Percentiles rank a stretch among this genome's conserved stretches.
These are phyloP conservation scores for Fusarium odoratissimum DNA, from an alignment of 2,329 filamentous ascomycete genomes.

Conservation along the genomic window DNA sequence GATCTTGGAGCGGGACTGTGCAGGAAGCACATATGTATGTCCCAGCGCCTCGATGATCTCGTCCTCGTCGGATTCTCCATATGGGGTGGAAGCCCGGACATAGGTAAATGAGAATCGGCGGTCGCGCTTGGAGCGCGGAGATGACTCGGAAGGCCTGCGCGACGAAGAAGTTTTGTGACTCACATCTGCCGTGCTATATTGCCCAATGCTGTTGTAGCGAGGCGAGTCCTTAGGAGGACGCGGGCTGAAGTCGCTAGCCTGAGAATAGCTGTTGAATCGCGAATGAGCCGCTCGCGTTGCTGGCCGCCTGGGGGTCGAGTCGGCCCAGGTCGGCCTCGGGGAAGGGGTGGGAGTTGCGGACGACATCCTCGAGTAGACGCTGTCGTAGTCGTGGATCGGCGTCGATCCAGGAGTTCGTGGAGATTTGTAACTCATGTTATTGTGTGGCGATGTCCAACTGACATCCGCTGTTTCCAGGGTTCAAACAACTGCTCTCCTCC, in stretches of 20 bases:
- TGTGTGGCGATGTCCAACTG: slow-evolving; percentile 49
- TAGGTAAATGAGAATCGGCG: slow-evolving; percentile 68
- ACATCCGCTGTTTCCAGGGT: slow-evolving; percentile 45
- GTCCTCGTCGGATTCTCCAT: slow-evolving; percentile 75
- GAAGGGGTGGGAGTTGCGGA: slow-evolving; percentile 69
- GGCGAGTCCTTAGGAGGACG: slow-evolving; percentile 66
- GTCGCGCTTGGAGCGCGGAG: slow-evolving; percentile 58
- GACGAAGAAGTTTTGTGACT: slow-evolving; percentile 66
- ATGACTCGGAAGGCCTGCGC: slow-evolving; percentile 53
- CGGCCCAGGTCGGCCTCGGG: slow-evolving; percentile 63
- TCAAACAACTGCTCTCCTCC: slow-evolving; percentile 44
- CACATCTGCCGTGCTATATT: slow-evolving; percentile 75
- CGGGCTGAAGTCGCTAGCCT: slow-evolving; percentile 53
- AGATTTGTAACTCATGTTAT: slow-evolving; percentile 55
- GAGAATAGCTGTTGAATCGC: slow-evolving; percentile 54
- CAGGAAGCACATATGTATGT: slow-evolving; percentile 64
- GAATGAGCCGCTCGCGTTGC: slow-evolving; percentile 62
- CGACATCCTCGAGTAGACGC: slow-evolving; percentile 60
- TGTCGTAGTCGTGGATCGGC: slow-evolving; percentile 62
- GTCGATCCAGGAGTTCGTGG: slow-evolving; percentile 59
- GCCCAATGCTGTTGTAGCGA: slow-evolving; percentile 70
- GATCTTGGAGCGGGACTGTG: slow-evolving; percentile 57
- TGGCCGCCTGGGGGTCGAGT: slow-evolving; percentile 63
- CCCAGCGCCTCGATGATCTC: slow-evolving; percentile 67
- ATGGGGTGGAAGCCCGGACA: slow-evolving; percentile 67